Base-by-base conservation (phyloP, 805 yeast genomes). In the Candida ascalaphidarum region DNA sequence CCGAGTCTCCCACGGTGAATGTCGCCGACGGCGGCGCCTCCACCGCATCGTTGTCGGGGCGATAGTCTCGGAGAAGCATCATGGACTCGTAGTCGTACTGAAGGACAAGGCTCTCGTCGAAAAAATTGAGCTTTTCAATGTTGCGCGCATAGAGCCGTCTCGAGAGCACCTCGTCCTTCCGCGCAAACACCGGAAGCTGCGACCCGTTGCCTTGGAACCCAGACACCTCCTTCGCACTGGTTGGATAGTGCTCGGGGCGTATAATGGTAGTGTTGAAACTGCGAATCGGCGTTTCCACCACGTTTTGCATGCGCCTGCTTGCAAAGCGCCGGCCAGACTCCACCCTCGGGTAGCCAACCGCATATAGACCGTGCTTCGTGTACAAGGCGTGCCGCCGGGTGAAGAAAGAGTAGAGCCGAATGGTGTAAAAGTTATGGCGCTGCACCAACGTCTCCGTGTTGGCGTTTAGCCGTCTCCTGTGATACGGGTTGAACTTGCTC, bases 131-230 rank as follows among this genome's bases (percentile, higher is more conserved):
- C 15, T 40, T 46, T 27, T 50, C 56, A 5, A 50, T 47, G 27
- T 50, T 50, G 25, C 55, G 30, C 4, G 51, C 32, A 31, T 49
- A 50, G 19, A 48, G 11, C 66, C 66, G 2, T 62, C 58, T 11
- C 51, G 32, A 1, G 48, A 26, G 4, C 63, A 62, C 7, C 52
- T 46, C 4, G 56, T 35, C 4, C 30, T 22, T 29, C 10, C 18
- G 18, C 18, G 18, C 18, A 8, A 17, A 7, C 8, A 8, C 8
- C 8, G 18, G n/a, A 7, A 28, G 10, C 7, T 23, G 14, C 18
- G n/a, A 7, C 12, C 21, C 10, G 27, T 28, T 27, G 23, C 23
- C 19, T 10, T 27, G 13, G n/a, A n/a, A n/a, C n/a, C n/a, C n/a
- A n/a, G n/a, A n/a, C n/a, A n/a, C n/a, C n/a, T n/a, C n/a, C n/a